Evolutionary conservation across 495 filamentous ascomycete species (phyloP).

Genomic region (Penicillium coffeae): DNA sequence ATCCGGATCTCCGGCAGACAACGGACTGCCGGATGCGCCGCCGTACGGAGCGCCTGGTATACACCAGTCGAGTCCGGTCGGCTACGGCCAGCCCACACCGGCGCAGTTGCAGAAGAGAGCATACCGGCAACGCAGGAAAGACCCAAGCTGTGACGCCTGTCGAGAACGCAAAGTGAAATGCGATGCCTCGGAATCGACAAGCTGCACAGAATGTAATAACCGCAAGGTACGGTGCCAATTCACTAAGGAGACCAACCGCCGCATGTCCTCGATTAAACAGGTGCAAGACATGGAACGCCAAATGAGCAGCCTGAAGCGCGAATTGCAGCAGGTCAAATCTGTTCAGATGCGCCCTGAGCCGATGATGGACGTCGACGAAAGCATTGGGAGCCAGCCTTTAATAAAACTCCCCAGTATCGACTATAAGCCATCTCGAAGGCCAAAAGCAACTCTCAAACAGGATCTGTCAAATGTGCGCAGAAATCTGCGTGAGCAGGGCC

Average conservation of each 20-base stretch:
- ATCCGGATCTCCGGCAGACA: conserved; percentile 41
- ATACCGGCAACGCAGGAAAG: conserved; percentile 90
- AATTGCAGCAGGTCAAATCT: conserved; percentile 67
- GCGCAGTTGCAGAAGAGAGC: conserved; percentile 78
- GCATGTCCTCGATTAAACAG: conserved; percentile 99
- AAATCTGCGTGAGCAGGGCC: conserved; percentile 70
- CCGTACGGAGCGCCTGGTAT: conserved; percentile 36
- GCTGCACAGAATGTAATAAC: conserved; percentile 94
- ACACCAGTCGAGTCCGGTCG: conserved; percentile 40
- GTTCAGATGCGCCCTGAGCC: conserved; percentile 35
- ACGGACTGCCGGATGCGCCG: conserved; percentile 26
- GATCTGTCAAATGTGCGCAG: conserved; percentile 67
- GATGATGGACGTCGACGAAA: conserved; percentile 60
- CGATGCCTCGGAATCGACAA: conserved; percentile 92
- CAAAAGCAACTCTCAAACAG: conserved; percentile 54
- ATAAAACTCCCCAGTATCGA: conserved; percentile 69
- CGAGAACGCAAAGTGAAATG: conserved; percentile 98
- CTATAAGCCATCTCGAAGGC: conserved; percentile 58
- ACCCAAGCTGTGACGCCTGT: conserved; percentile 97
- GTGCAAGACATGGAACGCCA: conserved; percentile 97
- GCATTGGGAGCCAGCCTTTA: conserved; percentile 48
- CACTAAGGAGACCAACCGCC: conserved; percentile 96
- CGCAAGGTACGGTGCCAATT: conserved; percentile 96
- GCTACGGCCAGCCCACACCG: conserved; percentile 36
- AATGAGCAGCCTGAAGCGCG: conserved; percentile 66